A percentile compares a stretch with the other conserved stretches of the same genome.
Evolutionary conservation across 2,329 filamentous ascomycete genomes (phyloP).

Genomic region (Arthrobotrys iridis): DNA sequence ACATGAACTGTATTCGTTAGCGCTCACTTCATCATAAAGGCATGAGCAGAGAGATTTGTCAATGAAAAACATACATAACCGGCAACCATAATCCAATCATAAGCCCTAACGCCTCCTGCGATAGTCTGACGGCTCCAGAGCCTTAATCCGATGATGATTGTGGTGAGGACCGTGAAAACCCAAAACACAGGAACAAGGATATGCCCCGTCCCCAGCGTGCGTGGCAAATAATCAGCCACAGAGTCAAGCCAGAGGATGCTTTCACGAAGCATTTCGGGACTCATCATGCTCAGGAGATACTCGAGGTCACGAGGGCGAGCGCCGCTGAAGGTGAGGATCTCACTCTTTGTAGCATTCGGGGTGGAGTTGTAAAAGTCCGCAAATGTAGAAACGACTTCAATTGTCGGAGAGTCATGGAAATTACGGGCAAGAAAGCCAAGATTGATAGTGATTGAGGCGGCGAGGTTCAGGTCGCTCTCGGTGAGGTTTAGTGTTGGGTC

Average conservation of each 20-base stretch:
- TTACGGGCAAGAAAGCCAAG: conserved; percentile 46
- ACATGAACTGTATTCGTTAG: conserved; percentile 29
- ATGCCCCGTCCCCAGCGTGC: conserved; percentile 14
- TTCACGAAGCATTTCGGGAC: conserved; percentile 21
- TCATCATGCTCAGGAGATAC: neutral
- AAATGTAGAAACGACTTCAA: conserved; percentile 36
- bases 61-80: conserved; percentile 48
- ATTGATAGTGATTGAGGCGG: conserved; percentile 40
- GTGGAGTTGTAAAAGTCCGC: conserved; percentile 15
- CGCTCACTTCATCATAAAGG: neutral
- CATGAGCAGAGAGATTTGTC: neutral
- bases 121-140: conserved; percentile 42
- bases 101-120: conserved; percentile 37
- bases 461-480: conserved; percentile 6
- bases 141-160: conserved; percentile 27
- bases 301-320: conserved; percentile 19
- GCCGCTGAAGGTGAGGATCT: conserved; percentile 26
- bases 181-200: conserved; percentile 33
- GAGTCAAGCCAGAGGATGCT: conserved; percentile 41
- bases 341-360: conserved; percentile 32
- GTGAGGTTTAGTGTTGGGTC: conserved; percentile 18
- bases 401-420: conserved; percentile 21
- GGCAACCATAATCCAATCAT: conserved; percentile 51
- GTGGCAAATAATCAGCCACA: conserved; percentile 12
- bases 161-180: conserved; percentile 45